These are phyloP conservation scores for Staphylotrichum longicolle DNA, from an alignment of 495 filamentous ascomycete species.

Conservation along the genomic window DNA sequence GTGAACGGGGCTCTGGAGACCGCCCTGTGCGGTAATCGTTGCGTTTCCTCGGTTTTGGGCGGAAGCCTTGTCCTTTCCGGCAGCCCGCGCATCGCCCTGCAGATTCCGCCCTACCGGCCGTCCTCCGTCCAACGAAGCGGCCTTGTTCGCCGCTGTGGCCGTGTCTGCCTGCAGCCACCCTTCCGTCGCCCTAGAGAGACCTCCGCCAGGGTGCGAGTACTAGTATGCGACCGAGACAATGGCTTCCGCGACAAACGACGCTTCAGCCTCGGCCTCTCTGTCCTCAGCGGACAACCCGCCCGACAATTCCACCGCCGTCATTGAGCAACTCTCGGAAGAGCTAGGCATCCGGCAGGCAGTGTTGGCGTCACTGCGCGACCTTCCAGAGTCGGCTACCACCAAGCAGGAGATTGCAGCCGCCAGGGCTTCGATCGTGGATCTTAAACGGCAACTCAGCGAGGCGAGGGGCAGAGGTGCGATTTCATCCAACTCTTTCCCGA, in stretches of 20 bases:
- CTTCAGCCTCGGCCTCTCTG: slow-evolving; percentile 1
- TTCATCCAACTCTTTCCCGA: neutral
- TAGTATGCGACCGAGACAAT: slow-evolving; percentile 2
- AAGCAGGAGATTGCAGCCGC: neutral
- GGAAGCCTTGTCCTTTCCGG: no score
- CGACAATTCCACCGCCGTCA: neutral
- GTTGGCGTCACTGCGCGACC: slow-evolving; percentile 12
- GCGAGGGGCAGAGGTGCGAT: slow-evolving; percentile 10
- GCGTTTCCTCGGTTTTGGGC: no score
- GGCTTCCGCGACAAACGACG: slow-evolving; percentile 2
- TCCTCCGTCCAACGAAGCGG: no score
- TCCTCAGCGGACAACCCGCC: neutral
- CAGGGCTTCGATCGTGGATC: neutral
- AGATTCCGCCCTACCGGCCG: no score
- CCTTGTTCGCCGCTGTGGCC: no score
- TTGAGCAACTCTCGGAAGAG: slow-evolving; percentile 20
- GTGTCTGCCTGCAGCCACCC: neutral
- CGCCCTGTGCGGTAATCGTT: no score
- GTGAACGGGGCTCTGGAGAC: no score
- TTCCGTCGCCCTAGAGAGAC: no score
- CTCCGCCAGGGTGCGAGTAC: no score
- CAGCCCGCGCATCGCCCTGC: no score
- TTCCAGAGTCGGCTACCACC: neutral
- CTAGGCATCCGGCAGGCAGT: slow-evolving; percentile 13
- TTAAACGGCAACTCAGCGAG: slow-evolving; percentile 8